Conservation (phyloP, 1,139 yeast genomes). For the Candida smagusa region DNA sequence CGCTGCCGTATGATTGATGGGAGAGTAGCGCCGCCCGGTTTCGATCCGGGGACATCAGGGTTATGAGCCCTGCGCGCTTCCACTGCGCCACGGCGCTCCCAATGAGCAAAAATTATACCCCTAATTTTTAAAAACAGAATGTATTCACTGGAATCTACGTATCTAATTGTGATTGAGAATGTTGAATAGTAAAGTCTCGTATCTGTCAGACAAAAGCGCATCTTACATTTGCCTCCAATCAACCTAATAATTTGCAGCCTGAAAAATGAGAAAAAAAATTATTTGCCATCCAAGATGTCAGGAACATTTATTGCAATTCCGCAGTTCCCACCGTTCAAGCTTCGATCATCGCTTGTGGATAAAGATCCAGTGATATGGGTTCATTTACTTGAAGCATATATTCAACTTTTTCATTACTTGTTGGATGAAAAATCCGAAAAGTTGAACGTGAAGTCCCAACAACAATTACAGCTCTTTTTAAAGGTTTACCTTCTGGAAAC, state of each 20-base stretch:
- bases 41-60: constrained; percentile 99
- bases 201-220: background rate
- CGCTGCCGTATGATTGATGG: constrained; percentile 52
- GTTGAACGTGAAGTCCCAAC: constrained; percentile 51
- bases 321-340: constrained; percentile 67
- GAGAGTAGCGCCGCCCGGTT: constrained; percentile 90
- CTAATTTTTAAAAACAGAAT: too few species aligned
- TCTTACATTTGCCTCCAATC: too few species aligned
- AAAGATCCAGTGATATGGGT: constrained; percentile 84
- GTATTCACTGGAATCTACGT: too few species aligned
- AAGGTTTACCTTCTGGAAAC: constrained; percentile 59
- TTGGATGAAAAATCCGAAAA: constrained; percentile 30
- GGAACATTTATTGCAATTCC: constrained; percentile 51
- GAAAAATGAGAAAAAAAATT: background rate
- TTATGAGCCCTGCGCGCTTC: constrained; percentile 99
- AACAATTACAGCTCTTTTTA: constrained; percentile 55
- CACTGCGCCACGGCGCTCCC: constrained; percentile 94
- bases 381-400: constrained; percentile 63
- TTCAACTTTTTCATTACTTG: constrained; percentile 46
- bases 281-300: background rate
- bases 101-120: too few species aligned
- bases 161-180: too few species aligned
- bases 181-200: too few species aligned
- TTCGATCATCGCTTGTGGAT: constrained; percentile 70
- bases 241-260: constrained; percentile 1